Base-by-base conservation (phyloP, 169 alveolate species). In the Plasmodium adleri region DNA sequence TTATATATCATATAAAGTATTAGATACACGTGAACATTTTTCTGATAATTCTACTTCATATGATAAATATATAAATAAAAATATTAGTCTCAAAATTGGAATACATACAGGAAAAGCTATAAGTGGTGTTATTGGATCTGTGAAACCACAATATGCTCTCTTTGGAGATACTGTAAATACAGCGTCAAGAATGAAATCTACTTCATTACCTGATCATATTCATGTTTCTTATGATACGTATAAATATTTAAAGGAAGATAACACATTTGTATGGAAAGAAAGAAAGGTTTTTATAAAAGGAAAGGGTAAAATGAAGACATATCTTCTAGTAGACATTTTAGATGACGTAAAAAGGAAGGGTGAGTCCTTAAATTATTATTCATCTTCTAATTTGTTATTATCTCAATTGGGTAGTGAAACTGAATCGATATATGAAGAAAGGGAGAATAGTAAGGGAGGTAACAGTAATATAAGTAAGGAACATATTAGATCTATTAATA, bases 131-230 rank as follows among this genome's bases (percentile, higher is more conserved):
- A 98, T 98, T 13, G 99, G 99, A n/a, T 96, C 98, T 32, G 98
- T 96, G 74, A 98, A 98, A 88, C 99, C 99, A 6, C 98, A 98
- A 91, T 98, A 97, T 92, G 97, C 99, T 17, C 95, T 98, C 43
- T 97, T 98, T 80, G 99, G 99, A 9, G 99, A 98, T 92, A 98
- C 99, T 15, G 99, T 98, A n/a, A 98, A 98, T 88, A 98, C 99
- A 10, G 98, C 99, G 15, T 94, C 98, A 24, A 95, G 99, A 90
- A 97, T 98, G 97, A 92, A 94, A 43, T 88, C 95, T 28, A 94
- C 96, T 0, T 94, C 95, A 1, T 60, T 74, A 20, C 88, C 92
- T 4, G 94, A 89, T 10, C 90, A 90, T 64, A 83, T 94, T 22
- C 96, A 94, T 22, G 89, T 94, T n/a, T 91, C 95, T 3, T 78